Base-by-base conservation (phyloP, 1,284 basidiomycete genomes). In the Melanopsichium pennsylvanicum region DNA sequence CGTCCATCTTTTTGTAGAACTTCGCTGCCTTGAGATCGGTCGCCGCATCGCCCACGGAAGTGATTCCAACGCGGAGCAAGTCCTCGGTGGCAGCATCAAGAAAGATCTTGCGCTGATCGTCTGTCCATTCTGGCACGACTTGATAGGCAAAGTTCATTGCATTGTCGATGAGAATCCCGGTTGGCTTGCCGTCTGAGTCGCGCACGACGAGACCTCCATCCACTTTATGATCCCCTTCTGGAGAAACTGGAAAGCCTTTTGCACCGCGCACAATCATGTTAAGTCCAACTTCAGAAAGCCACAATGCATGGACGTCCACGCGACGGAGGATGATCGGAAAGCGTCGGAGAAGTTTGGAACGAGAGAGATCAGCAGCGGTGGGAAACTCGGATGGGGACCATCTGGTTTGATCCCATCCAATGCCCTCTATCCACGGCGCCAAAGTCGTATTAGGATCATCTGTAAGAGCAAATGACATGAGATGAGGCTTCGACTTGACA, bases 401-500 rank as follows among this genome's bases (percentile, higher is more conserved):
- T 31, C 59, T 57, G 22, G 90, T 95, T 81, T 97, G 93, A 78
- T 97, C 91, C 93, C 93, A 97, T 5, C 93, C 93, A 83, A 90
- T 87, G 4, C 92, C 93, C 71, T 88, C 84, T 48, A 96, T 86
- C 91, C 91, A 95, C 8, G 52, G 57, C 35, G 50, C n/a, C 19
- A 39, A 36, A 5, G 47, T 27, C 5, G 36, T 8, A 5, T 52
- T 34, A 29, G 42, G n/a, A 10, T 43, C 33, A 11, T 47, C 54
- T 4, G 46, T 42, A 1, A 42, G 43, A 1, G 44, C 50, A 4
- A 62, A 50, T 2, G 46, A 56, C 21, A 64, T 36, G 11, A 73
- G 44, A 11, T 64, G 38, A 9, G 71, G 64, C 5, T 44, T 18
- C 1, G 51, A 50, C 10, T 47, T 34, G 22, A 73, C 62, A 25